Conservation (phyloP, 169 alveolate genomes). For the Perkinsus chesapeaki region DNA sequence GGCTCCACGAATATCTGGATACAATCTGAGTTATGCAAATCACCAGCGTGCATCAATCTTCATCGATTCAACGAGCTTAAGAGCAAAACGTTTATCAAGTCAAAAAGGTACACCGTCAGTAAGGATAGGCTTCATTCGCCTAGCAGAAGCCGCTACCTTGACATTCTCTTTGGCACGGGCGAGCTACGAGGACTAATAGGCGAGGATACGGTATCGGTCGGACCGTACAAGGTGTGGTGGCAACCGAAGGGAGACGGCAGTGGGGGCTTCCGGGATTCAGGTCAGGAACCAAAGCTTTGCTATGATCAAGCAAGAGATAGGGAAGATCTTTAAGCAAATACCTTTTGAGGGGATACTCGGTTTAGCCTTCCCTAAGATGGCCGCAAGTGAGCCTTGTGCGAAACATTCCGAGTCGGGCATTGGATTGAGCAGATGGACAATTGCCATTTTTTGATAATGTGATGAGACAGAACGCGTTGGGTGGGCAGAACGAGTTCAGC, state of each 20-base stretch:
- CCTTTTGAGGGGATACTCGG: slow-evolving; percentile 11
- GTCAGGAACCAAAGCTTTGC: background rate
- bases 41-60: background rate
- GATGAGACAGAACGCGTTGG: background rate
- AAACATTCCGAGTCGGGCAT: background rate
- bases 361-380: background rate
- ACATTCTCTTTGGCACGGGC: slow-evolving; percentile 6
- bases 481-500: background rate
- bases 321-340: background rate
- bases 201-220: background rate
- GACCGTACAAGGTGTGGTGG: slow-evolving; percentile 4
- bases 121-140: no score
- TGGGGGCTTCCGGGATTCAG: background rate
- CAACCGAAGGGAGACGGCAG: background rate
- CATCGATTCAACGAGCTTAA: background rate
- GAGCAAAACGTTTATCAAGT: background rate
- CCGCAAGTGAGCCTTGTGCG: background rate
- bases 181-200: background rate
- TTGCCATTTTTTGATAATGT: background rate
- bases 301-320: background rate
- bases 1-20: background rate
- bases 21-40: background rate
- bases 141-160: background rate
- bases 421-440: background rate
- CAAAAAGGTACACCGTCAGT: no score